phyloP scores from a whole-genome alignment of 2,329 filamentous ascomycete genomes.

The Colletotrichum ledebouriae region DNA sequence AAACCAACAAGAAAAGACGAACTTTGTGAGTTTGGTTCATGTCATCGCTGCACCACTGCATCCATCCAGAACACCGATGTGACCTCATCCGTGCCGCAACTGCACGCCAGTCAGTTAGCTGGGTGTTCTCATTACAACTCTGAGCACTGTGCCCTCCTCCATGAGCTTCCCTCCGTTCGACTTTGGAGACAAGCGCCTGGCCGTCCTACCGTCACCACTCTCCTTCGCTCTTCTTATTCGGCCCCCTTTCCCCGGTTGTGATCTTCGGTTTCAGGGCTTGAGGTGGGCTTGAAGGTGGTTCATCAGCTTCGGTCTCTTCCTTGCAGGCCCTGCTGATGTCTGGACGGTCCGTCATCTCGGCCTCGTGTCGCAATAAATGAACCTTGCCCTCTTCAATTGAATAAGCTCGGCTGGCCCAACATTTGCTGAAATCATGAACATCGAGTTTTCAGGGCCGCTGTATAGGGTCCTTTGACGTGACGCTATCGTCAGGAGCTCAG shows the following conservation, averaged over 20 bases:
- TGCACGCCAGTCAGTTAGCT: constrained; percentile 33
- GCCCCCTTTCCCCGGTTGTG: constrained; percentile 23
- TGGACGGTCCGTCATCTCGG: constrained; percentile 11
- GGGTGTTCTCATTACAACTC: constrained; percentile 1
- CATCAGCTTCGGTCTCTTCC: constrained; percentile 14
- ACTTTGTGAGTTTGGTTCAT: constrained; percentile 43
- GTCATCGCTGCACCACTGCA: constrained; percentile 39
- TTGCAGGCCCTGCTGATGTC: not conserved
- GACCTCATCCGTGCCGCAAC: constrained; percentile 41
- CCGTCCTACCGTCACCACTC: constrained; percentile 4
- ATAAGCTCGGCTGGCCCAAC: constrained; percentile 6
- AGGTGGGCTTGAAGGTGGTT: constrained; percentile 30
- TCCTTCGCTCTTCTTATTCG: constrained; percentile 15
- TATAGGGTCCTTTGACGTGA: constrained; percentile 13
- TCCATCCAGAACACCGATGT: constrained; percentile 33
- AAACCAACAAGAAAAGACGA: constrained; percentile 42
- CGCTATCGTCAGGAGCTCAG: constrained; percentile 35
- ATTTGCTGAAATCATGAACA: constrained; percentile 3
- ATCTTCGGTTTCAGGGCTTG: constrained; percentile 39
- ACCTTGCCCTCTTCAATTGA: constrained; percentile 19
- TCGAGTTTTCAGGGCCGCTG: constrained; percentile 3
- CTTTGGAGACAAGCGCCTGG: constrained; percentile 5
- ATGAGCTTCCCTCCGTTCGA: constrained; percentile 24
- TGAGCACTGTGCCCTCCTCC: constrained; percentile 2
- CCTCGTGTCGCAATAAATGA: constrained; percentile 7